A percentile compares a stretch with the other conserved stretches of the same genome.
Conservation (phyloP, 495 filamentous ascomycete genomes). For the Aspergillus cavernicola region DNA sequence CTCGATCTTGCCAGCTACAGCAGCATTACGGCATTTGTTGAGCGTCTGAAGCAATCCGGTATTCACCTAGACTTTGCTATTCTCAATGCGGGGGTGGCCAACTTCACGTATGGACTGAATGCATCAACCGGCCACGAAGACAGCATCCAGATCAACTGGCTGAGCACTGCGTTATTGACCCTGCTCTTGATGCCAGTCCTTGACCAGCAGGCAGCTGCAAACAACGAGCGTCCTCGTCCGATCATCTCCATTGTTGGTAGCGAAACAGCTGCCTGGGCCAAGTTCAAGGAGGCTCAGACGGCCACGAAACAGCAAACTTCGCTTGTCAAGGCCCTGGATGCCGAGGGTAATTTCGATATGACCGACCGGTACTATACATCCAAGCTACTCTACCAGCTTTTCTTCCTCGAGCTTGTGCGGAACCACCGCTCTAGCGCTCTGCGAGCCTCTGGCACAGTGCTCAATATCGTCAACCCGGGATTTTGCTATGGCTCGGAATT, state of each 20-base stretch:
- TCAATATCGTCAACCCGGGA: conserved; percentile 9
- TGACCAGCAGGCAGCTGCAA: background rate
- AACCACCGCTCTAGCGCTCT: background rate
- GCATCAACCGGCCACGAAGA: conserved; percentile 43
- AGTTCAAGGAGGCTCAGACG: conserved; percentile 8
- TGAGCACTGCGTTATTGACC: conserved; percentile 44
- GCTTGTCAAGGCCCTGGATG: background rate
- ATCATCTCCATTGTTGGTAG: conserved; percentile 11
- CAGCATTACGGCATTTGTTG: conserved; percentile 23
- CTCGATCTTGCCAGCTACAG: conserved; percentile 27
- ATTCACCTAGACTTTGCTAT: conserved; percentile 19
- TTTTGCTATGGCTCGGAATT: conserved; percentile 12
- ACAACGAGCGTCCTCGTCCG: background rate
- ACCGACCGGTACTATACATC: conserved; percentile 9
- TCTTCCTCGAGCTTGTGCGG: conserved; percentile 1
- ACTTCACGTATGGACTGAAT: conserved; percentile 22
- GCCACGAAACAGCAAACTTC: background rate
- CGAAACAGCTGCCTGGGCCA: conserved; percentile 13
- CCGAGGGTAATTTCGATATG: background rate
- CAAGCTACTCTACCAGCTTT: conserved; percentile 10
- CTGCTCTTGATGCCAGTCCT: conserved; percentile 47
- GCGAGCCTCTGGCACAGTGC: background rate
- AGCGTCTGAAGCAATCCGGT: conserved; percentile 14
- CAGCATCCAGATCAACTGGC: conserved; percentile 45
- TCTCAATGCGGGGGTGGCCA: conserved; percentile 28